Base-by-base conservation (phyloP, 108 stramenopile species). In the Pseudonitzschia multiseries region DNA sequence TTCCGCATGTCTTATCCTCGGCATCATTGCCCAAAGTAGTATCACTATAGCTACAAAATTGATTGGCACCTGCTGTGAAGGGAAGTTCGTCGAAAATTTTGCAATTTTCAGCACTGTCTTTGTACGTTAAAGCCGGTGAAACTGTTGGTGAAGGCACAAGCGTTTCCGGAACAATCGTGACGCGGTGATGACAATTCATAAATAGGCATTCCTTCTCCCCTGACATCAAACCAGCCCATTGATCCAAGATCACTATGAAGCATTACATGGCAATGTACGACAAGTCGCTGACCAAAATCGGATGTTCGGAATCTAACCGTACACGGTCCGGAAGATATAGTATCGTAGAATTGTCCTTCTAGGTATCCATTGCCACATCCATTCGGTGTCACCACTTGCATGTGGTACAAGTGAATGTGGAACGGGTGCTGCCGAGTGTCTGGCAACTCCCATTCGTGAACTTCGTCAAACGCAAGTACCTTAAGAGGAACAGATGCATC, bases 321-420 rank as follows among this genome's bases (percentile, higher is more conserved):
- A 57, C 84, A 85, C 17, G 40, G 56, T 18, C 51, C 61, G 3
- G 75, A 75, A 5, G 70, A 51, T 18, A 85, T 73, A 8, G 79
- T 75, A 64, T 85, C 81, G 61, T 76, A 85, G 29, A 63, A 85
- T 68, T 85, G 81, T 26, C 84, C 84, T 22, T 80, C 66, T 22
- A 72, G 62, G 60, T 72, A 71, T 12, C 62, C 36, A 27, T 63
- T 36, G 26, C 74, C 80, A 66, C 79, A 84, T 20, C 84, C 80
- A 27, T 80, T 65, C 8, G 59, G 41, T 13, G 60, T 24, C 29
- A 82, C 71, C 40, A 82, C 54, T 70, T 82, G 84, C 80, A 85
- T 81, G 29, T 78, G 81, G 43, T 85, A 79, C 13, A 76, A 32
- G 44, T 85, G 81, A 18, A 82, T 33, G 64, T 85, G 84, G 57